Percentiles rank a stretch among this genome's conserved stretches.
phyloP scores from a whole-genome alignment of 2,329 filamentous ascomycete genomes.

The Podosphaera aphanis region DNA sequence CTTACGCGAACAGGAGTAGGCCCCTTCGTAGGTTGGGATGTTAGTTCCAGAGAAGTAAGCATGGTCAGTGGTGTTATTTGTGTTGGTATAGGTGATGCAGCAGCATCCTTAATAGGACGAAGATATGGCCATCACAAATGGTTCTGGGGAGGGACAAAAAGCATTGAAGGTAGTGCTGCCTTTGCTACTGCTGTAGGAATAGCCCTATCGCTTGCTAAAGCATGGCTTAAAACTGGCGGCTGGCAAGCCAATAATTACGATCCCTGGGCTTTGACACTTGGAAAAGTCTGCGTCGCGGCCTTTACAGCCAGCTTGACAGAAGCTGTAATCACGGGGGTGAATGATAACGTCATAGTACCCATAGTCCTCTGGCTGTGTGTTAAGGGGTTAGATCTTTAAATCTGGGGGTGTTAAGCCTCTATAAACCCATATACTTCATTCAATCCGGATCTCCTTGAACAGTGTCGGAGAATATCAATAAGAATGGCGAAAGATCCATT shows the following conservation, averaged over 20 bases:
- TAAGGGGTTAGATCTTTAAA: slow-evolving; percentile 31
- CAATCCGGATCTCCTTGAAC: too few relatives aligned
- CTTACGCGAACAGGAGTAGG: slow-evolving; percentile 30
- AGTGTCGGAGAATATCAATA: too few relatives aligned
- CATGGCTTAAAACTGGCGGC: slow-evolving; percentile 54
- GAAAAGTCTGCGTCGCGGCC: slow-evolving; percentile 51
- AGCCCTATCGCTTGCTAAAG: slow-evolving; percentile 45
- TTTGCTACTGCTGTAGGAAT: slow-evolving; percentile 59
- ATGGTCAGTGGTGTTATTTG: slow-evolving; percentile 88
- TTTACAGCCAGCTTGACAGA: slow-evolving; percentile 73
- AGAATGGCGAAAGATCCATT: too few relatives aligned
- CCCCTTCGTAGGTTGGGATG: slow-evolving; percentile 50
- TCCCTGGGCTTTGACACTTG: slow-evolving; percentile 41
- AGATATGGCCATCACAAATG: slow-evolving; percentile 74
- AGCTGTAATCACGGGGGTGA: slow-evolving; percentile 83
- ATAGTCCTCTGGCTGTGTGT: slow-evolving; percentile 83
- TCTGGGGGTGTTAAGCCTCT: too few relatives aligned
- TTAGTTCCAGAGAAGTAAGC: slow-evolving; percentile 49
- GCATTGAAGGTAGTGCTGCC: slow-evolving; percentile 63
- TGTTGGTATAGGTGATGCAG: slow-evolving; percentile 85
- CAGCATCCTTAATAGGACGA: slow-evolving; percentile 70
- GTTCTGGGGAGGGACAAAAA: slow-evolving; percentile 94
- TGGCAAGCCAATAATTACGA: slow-evolving; percentile 63
- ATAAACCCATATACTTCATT: too few relatives aligned
- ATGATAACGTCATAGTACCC: slow-evolving; percentile 94